phyloP scores from a whole-genome alignment of 1,139 yeast genomes.

The Candida mesenterica region DNA sequence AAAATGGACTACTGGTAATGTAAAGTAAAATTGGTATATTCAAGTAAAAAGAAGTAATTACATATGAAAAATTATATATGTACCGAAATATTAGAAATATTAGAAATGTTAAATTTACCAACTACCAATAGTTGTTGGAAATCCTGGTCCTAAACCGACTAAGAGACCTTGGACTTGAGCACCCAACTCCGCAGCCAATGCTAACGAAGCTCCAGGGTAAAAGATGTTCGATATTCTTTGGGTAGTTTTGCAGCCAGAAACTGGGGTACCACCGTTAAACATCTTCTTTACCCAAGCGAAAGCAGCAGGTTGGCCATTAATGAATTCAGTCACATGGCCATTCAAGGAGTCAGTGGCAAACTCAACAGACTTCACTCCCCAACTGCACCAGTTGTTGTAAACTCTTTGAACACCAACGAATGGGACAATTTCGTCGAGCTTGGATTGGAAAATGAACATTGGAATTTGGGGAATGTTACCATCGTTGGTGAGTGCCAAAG shows the following conservation, averaged over 20 bases:
- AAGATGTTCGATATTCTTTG: slow-evolving; percentile 7
- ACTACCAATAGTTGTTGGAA: neutral
- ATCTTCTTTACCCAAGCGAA: slow-evolving; percentile 17
- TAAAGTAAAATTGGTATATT: too few species aligned
- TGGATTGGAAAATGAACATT: slow-evolving; percentile 33
- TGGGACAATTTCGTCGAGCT: slow-evolving; percentile 29
- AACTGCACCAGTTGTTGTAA: slow-evolving; percentile 32
- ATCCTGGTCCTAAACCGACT: slow-evolving; percentile 1
- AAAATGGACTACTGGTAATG: too few species aligned
- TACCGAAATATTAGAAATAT: too few species aligned
- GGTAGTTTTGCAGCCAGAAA: slow-evolving; percentile 7
- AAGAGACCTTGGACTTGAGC: neutral
- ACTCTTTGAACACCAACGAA: slow-evolving; percentile 22
- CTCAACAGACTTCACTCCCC: slow-evolving; percentile 17
- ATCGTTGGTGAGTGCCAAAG: slow-evolving; percentile 23
- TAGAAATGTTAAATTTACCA: too few species aligned
- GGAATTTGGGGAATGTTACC: slow-evolving; percentile 29
- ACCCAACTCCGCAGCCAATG: neutral
- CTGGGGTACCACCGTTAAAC: slow-evolving; percentile 17
- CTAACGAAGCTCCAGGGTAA: slow-evolving; percentile 7
- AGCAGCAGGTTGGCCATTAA: slow-evolving; percentile 19
- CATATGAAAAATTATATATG: too few species aligned
- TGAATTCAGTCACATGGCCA: slow-evolving; percentile 14
- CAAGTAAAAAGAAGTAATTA: too few species aligned
- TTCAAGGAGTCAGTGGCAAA: slow-evolving; percentile 8